Conservation (phyloP, 2,329 filamentous ascomycete genomes). For the Westerdykella ornata region DNA sequence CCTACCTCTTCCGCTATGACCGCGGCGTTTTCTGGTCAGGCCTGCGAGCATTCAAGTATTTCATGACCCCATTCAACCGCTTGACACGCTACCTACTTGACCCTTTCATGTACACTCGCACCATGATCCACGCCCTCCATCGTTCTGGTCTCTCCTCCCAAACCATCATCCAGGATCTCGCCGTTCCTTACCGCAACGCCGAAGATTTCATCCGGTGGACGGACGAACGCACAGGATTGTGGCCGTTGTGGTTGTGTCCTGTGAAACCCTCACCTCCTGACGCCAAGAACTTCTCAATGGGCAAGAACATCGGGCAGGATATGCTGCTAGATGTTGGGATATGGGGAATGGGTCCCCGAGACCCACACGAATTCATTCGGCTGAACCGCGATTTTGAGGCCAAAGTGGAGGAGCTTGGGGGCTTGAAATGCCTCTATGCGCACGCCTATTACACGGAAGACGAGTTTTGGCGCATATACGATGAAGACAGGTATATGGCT, state of each 20-base stretch:
- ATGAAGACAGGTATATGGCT: constrained; percentile 54
- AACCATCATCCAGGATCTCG: constrained; percentile 59
- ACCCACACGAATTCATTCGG: constrained; percentile 53
- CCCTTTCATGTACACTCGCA: constrained; percentile 54
- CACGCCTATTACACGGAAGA: constrained; percentile 73
- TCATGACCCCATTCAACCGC: constrained; percentile 54
- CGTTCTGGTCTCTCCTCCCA: constrained; percentile 49
- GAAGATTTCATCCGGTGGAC: constrained; percentile 50
- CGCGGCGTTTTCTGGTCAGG: constrained; percentile 61
- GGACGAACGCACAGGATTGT: constrained; percentile 44
- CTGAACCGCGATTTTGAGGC: constrained; percentile 66
- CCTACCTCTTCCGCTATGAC: constrained; percentile 58
- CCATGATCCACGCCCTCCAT: constrained; percentile 58
- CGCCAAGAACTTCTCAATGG: constrained; percentile 27
- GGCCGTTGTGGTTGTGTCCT: constrained; percentile 56
- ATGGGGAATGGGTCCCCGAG: constrained; percentile 66
- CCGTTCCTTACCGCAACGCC: constrained; percentile 49
- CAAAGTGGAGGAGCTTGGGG: constrained; percentile 61
- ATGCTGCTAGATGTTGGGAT: constrained; percentile 47
- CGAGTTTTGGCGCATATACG: constrained; percentile 63
- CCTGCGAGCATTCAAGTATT: constrained; percentile 55
- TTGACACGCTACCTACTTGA: constrained; percentile 55
- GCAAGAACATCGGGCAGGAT: constrained; percentile 23
- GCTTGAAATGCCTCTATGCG: constrained; percentile 82
- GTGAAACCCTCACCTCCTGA: constrained; percentile 23